Base-by-base conservation (phyloP, 805 yeast species). In the Suhomyces canberraensis region DNA sequence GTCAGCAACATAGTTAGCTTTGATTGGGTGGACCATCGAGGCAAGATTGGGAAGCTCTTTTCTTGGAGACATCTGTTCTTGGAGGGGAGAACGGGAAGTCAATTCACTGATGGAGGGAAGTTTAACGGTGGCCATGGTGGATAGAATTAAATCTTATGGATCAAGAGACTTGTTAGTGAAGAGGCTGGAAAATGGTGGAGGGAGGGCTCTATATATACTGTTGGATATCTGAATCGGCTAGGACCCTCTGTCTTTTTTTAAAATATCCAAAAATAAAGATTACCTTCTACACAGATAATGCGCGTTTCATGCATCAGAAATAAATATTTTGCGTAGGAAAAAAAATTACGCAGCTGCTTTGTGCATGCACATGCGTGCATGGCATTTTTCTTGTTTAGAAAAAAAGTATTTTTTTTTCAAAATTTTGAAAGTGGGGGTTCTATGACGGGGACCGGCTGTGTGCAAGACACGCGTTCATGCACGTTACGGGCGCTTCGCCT, bases 81-180 rank as follows among this genome's bases (percentile, higher is more conserved):
- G 20, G 22, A 39, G 31, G 7, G 39, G 42, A 11, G 43, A 40
- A 18, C 25, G 15, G 5, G 43, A 29, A 14, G 48, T 45, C 40
- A 45, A 40, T 35, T 45, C 48, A 33, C 48, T 41, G 17, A 45
- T 45, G 7, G 46, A 41, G 14, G 48, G 48, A 39, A 40, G 35
- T 25, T 28, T 40, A 25, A 40, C 35, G 24, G 40, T 26, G 24
- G 39, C 24, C 39, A 35, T 35, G 26, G 11, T 24, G 11, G 9
- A 24, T 24, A n/a, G 7, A 20, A 20, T 20, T 9, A 20, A 9
- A 20, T 20, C 9, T 20, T 20, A 20, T 20, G 9, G 22, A 20
- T 7, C 22, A 20, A 9, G 22, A 20, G 22, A 9, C n/a, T n/a
- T n/a, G n/a, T n/a, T n/a, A n/a, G n/a, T n/a, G n/a, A n/a, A n/a